Evolutionary conservation across 495 filamentous ascomycete species (phyloP).

Genomic region (Staphylotrichum tortipilum): DNA sequence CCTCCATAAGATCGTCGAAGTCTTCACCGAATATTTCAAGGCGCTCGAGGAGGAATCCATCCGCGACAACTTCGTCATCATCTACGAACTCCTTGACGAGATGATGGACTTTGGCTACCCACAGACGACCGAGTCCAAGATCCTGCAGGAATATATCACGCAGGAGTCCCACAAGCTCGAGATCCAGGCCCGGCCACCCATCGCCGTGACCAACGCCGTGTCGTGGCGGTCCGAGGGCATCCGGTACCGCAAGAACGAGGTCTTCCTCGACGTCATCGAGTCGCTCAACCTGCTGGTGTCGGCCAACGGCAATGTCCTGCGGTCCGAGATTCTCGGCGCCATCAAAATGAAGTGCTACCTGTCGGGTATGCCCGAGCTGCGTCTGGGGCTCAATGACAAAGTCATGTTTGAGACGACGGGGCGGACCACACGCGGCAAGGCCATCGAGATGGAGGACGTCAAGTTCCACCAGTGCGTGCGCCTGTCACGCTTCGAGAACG

Average conservation of each 20-base stretch:
- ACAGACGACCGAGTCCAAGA: conserved; percentile 98
- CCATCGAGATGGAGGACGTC: conserved; percentile 99
- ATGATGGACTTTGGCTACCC: conserved; percentile 99
- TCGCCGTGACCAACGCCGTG: conserved; percentile 97
- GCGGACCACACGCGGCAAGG: conserved; percentile 87
- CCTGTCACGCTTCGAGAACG: conserved; percentile 93
- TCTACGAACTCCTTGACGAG: conserved; percentile 97
- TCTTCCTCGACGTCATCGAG: conserved; percentile 96
- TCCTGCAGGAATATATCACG: conserved; percentile 98
- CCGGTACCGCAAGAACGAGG: conserved; percentile 98
- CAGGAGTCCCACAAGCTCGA: conserved; percentile 99
- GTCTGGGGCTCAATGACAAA: conserved; percentile 95
- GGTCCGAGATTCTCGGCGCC: conserved; percentile 93
- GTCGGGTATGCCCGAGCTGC: conserved; percentile 95
- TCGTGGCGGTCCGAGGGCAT: conserved; percentile 98
- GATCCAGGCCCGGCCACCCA: conserved; percentile 96
- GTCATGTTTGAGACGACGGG: conserved; percentile 99
- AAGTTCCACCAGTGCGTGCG: conserved; percentile 99
- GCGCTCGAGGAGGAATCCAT: conserved; percentile 98
- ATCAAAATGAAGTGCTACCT: conserved; percentile 99
- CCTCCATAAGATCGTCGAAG: conserved; percentile 95
- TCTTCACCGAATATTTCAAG: conserved; percentile 99
- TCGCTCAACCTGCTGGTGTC: conserved; percentile 94
- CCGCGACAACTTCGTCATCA: conserved; percentile 98
- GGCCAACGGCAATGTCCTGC: conserved; percentile 87